Conservation (phyloP, 2,329 filamentous ascomycete species). For the Pezicula carpinea region DNA sequence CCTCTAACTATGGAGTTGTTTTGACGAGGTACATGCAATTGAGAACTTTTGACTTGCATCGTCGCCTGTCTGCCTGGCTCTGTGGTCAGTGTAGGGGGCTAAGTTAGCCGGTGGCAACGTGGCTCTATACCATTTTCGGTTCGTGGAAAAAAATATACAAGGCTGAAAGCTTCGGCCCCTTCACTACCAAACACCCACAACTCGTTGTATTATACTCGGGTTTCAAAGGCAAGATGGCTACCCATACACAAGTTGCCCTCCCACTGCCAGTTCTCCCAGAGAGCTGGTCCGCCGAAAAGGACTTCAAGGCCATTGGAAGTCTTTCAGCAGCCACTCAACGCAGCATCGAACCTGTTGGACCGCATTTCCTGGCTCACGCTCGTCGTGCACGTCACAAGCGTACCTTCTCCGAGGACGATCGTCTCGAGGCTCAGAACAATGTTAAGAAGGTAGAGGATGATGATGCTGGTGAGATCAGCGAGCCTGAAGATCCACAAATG, state of each 20-base stretch:
- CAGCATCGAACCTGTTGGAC: conserved; percentile 91
- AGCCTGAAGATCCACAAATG: conserved; percentile 89
- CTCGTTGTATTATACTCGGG: neutral
- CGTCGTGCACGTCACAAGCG: conserved; percentile 93
- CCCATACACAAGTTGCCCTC: conserved; percentile 41
- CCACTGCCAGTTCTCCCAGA: conserved; percentile 71
- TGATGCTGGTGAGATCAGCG: conserved; percentile 85
- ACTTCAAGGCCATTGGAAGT: conserved; percentile 80
- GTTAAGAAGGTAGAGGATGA: conserved; percentile 95
- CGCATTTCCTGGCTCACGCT: conserved; percentile 96
- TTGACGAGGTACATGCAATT: too few species aligned
- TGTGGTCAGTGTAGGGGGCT: too few species aligned
- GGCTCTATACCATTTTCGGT: neutral
- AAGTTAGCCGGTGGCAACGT: too few species aligned
- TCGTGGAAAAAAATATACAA: neutral
- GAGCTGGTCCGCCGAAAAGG: conserved; percentile 83
- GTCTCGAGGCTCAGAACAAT: conserved; percentile 90
- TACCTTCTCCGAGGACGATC: conserved; percentile 97
- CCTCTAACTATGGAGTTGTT: too few species aligned
- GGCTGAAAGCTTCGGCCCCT: neutral
- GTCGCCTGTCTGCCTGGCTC: too few species aligned
- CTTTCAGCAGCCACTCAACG: conserved; percentile 76
- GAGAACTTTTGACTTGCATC: too few species aligned
- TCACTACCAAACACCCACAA: neutral
- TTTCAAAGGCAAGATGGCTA: conserved; percentile 16